A percentile compares a stretch with the other conserved stretches of the same genome.
Conservation (phyloP, 768 basidiomycete genomes). For the Hygrophorus russula region DNA sequence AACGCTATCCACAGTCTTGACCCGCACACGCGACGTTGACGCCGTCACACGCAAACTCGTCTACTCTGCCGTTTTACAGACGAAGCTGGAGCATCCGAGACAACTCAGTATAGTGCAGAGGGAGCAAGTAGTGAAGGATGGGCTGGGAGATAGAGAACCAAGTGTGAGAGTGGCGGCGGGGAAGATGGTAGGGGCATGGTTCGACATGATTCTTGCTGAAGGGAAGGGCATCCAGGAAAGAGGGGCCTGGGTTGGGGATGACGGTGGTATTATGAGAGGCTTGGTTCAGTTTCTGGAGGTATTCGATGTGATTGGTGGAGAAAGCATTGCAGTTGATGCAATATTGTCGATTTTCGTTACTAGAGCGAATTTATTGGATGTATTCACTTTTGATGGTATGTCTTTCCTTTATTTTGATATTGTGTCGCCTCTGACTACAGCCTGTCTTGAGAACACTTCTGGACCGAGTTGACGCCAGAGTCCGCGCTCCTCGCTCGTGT, state of each 20-base stretch:
- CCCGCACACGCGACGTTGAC: conserved; percentile 75
- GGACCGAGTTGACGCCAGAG: conserved; percentile 60
- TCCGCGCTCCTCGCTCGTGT: conserved; percentile 74
- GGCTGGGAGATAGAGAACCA: conserved; percentile 78
- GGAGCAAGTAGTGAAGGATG: conserved; percentile 68
- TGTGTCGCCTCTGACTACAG: not conserved
- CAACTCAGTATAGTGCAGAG: conserved; percentile 61
- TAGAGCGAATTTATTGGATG: conserved; percentile 52
- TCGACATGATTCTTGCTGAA: conserved; percentile 38
- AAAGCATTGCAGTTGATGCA: conserved; percentile 59
- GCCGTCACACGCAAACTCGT: conserved; percentile 60
- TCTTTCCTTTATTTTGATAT: conserved; percentile 1
- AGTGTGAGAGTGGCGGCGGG: conserved; percentile 63
- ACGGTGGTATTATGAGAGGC: conserved; percentile 14
- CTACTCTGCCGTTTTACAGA: conserved; percentile 47
- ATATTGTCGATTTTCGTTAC: conserved; percentile 61
- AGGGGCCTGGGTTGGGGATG: conserved; percentile 11
- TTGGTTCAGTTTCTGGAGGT: conserved; percentile 38
- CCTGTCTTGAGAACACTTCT: conserved; percentile 53
- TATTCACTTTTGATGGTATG: conserved; percentile 60
- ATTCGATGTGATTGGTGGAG: conserved; percentile 47
- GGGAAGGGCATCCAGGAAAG: conserved; percentile 16
- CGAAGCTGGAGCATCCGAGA: conserved; percentile 38
- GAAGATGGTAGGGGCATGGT: conserved; percentile 65
- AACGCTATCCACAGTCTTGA: conserved; percentile 58